Percentiles rank a stretch among this genome's conserved stretches.
phyloP scores from a whole-genome alignment of 768 basidiomycete genomes.

The Termitomyces heimii region DNA sequence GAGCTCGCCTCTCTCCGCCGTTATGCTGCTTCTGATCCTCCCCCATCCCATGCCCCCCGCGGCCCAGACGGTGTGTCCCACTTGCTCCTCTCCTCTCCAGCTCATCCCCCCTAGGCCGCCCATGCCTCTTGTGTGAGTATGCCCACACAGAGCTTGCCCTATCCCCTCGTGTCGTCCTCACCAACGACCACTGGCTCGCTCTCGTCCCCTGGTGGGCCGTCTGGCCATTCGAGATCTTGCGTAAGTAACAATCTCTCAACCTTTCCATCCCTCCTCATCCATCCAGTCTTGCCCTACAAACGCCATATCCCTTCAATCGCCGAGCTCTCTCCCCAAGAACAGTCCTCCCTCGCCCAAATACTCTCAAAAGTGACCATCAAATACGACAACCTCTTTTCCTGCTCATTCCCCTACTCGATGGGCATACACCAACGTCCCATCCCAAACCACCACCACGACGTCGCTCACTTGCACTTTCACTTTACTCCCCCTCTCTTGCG shows the following conservation, averaged over 20 bases:
- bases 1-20: constrained; percentile 54
- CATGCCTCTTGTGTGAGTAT: constrained; percentile 80
- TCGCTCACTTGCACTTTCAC: constrained; percentile 83
- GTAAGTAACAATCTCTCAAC: constrained; percentile 29
- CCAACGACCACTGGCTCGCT: constrained; percentile 75
- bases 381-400: constrained; percentile 77
- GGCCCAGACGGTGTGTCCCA: constrained; percentile 38
- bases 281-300: constrained; percentile 65
- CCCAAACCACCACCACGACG: constrained; percentile 41
- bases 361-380: constrained; percentile 57
- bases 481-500: constrained; percentile 82
- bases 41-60: constrained; percentile 42
- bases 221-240: constrained; percentile 86
- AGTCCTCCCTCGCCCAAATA: constrained; percentile 56
- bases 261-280: not conserved
- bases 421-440: constrained; percentile 84
- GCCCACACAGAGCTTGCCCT: constrained; percentile 54
- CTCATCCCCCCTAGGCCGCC: constrained; percentile 29
- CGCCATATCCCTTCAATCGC: constrained; percentile 73
- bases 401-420: constrained; percentile 93
- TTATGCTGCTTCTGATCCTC: constrained; percentile 34
- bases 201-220: constrained; percentile 94
- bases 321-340: constrained; percentile 58
- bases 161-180: constrained; percentile 58
- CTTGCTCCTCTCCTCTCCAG: not conserved